These are phyloP conservation scores for Diutina catenulata DNA, from an alignment of 1,139 yeast species.

Conservation along the genomic window DNA sequence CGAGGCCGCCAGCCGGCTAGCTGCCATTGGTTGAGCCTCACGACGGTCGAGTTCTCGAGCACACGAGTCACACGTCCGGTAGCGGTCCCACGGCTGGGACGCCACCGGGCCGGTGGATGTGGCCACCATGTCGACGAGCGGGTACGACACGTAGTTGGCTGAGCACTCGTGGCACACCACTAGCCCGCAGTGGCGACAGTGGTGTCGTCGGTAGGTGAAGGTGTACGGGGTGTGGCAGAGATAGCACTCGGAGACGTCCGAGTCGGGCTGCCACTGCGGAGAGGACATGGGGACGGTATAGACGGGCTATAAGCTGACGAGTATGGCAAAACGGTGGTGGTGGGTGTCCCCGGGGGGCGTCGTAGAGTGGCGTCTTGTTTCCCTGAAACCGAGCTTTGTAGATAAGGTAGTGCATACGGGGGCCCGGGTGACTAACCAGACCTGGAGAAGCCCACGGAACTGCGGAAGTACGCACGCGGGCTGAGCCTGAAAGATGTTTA, in stretches of 20 bases:
- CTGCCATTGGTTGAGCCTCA: conserved; percentile 20
- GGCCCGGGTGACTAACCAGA: no score
- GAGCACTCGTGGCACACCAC: conserved; percentile 67
- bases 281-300: no score
- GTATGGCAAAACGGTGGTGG: no score
- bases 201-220: conserved; percentile 73
- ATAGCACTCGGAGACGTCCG: conserved; percentile 44
- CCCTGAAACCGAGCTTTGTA: no score
- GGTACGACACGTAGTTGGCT: conserved; percentile 28
- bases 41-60: conserved; percentile 51
- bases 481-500: no score
- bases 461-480: no score
- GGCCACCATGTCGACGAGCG: conserved; percentile 27
- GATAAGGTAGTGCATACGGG: no score
- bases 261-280: conserved; percentile 77
- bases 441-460: no score
- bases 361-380: no score
- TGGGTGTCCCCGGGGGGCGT: no score
- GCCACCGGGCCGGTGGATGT: conserved; percentile 16
- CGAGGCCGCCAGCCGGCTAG: conserved; percentile 6
- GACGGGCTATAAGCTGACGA: no score
- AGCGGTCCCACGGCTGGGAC: conserved; percentile 21
- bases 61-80: conserved; percentile 66
- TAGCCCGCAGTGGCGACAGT: conserved; percentile 78
- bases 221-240: conserved; percentile 49